Evolutionary conservation across 345 rosid genomes (phyloP).

Genomic region (Corchorus olitorius): DNA sequence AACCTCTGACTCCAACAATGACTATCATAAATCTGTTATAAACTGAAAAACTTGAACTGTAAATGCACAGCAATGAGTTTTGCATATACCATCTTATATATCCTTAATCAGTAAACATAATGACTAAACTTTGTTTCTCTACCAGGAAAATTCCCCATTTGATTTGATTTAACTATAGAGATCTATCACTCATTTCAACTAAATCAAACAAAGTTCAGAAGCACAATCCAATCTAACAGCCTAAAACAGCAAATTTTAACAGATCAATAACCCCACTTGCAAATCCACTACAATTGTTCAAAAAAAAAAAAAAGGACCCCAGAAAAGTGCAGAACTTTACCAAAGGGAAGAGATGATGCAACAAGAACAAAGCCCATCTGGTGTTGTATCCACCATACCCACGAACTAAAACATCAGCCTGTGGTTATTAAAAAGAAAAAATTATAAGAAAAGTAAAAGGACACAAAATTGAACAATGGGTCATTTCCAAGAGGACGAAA

Average conservation of each 20-base stretch:
- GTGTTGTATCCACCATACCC: slow-evolving; percentile 96
- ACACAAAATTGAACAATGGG: background rate
- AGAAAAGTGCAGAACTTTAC: slow-evolving; percentile 28
- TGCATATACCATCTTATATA: background rate
- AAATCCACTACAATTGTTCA: background rate
- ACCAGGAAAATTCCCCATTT: background rate
- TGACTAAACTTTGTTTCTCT: background rate
- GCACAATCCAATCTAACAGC: background rate
- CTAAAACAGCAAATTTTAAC: background rate
- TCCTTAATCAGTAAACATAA: background rate
- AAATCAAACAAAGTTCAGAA: slow-evolving; percentile 8
- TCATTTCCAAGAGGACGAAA: background rate
- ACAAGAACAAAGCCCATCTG: slow-evolving; percentile 89
- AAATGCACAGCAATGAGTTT: background rate
- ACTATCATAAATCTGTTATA: background rate
- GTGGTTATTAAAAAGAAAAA: background rate
- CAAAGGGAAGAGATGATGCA: slow-evolving; percentile 69
- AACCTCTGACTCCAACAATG: background rate
- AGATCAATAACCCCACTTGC: slow-evolving; percentile 11
- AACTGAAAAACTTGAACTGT: background rate
- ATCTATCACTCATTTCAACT: background rate
- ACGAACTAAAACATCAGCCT: slow-evolving; percentile 85
- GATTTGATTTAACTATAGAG: background rate
- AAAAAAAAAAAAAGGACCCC: background rate
- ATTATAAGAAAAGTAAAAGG: background rate